Evolutionary conservation across 1,139 yeast species (phyloP).

Genomic region (Scheffersomyces segobiensis): DNA sequence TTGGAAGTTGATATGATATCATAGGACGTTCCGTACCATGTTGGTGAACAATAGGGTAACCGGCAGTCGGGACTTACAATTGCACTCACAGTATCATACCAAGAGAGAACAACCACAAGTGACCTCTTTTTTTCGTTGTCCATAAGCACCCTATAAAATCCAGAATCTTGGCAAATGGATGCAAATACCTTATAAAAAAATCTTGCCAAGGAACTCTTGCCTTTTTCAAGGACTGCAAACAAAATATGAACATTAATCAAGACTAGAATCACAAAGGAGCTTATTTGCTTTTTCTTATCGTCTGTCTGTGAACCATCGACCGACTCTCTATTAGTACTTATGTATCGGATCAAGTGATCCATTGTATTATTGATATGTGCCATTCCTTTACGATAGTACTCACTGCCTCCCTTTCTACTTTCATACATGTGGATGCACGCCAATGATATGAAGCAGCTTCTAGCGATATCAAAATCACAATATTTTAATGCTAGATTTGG

Average conservation of each 20-base stretch:
- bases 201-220: slow-evolving; percentile 49
- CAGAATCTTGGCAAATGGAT: slow-evolving; percentile 41
- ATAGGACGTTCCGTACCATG: slow-evolving; percentile 48
- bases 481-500: slow-evolving; percentile 55
- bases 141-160: slow-evolving; percentile 25
- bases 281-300: slow-evolving; percentile 33
- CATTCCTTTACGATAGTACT: slow-evolving; percentile 50
- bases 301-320: slow-evolving; percentile 27
- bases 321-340: slow-evolving; percentile 12
- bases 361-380: slow-evolving; percentile 53
- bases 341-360: slow-evolving; percentile 46
- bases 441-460: slow-evolving; percentile 53
- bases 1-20: slow-evolving; percentile 41
- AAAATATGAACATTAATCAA: slow-evolving; percentile 52
- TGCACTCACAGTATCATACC: slow-evolving; percentile 59
- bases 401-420: slow-evolving; percentile 46
- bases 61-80: slow-evolving; percentile 57
- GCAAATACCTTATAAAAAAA: slow-evolving; percentile 50
- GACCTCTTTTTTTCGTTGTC: slow-evolving; percentile 48
- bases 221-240: slow-evolving; percentile 53
- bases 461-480: slow-evolving; percentile 55
- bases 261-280: slow-evolving; percentile 50
- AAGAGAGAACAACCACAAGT: slow-evolving; percentile 48
- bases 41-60: slow-evolving; percentile 49
- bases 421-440: slow-evolving; percentile 57